Conservation (phyloP, 1,139 yeast genomes). For the Yarrowia galli region DNA sequence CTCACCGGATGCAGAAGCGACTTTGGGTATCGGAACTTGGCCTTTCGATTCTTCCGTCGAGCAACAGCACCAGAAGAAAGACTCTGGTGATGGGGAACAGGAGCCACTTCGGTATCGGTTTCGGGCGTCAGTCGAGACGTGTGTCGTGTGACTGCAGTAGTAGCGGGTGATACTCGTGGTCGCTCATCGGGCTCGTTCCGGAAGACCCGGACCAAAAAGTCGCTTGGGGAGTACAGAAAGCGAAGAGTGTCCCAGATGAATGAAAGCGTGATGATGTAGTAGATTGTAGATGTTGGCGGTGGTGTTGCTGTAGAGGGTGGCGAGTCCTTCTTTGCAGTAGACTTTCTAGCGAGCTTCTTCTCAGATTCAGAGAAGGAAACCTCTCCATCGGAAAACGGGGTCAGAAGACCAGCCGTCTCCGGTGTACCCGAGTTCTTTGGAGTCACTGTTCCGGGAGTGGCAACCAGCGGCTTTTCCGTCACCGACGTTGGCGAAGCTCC, state of each 20-base stretch:
- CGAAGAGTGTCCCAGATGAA: conserved; percentile 35
- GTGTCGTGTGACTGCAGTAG: neutral
- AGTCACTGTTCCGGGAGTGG: conserved; percentile 10
- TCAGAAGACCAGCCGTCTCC: neutral
- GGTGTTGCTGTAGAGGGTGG: neutral
- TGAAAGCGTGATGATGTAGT: conserved; percentile 21
- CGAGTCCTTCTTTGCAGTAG: neutral
- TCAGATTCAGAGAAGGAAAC: conserved; percentile 19
- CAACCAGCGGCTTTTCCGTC: neutral
- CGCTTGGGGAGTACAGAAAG: conserved; percentile 14
- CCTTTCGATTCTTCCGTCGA: conserved; percentile 2
- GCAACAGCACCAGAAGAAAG: neutral
- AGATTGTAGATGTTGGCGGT: conserved; percentile 10
- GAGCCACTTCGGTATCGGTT: conserved; percentile 6
- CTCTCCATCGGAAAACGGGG: conserved; percentile 30
- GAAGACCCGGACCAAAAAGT: conserved; percentile 24
- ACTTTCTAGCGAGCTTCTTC: conserved; percentile 1
- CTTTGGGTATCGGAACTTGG: conserved; percentile 32
- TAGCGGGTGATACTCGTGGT: neutral
- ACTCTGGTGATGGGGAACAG: neutral
- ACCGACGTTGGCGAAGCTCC: neutral
- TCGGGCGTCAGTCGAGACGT: conserved; percentile 23
- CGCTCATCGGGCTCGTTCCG: conserved; percentile 30
- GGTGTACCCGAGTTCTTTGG: neutral
- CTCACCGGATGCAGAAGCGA: conserved; percentile 29